Evolutionary conservation across 371 early-diverging fungal genomes (phyloP).

Genomic region (Thermomucor indicae-seudaticae): DNA sequence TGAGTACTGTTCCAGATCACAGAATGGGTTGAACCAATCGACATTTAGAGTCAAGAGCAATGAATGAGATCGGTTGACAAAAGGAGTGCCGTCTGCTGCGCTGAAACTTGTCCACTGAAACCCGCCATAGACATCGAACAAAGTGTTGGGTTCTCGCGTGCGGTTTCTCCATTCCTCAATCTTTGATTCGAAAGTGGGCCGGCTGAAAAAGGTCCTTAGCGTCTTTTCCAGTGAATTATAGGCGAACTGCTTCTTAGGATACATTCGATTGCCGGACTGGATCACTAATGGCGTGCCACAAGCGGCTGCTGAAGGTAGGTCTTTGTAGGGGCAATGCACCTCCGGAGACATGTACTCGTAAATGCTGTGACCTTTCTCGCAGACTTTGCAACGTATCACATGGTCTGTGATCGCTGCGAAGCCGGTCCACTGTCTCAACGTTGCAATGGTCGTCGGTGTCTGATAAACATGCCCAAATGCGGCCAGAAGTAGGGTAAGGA

Average conservation of each 20-base stretch:
- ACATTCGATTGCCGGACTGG: neutral
- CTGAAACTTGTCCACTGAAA: neutral
- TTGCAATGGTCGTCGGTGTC: neutral
- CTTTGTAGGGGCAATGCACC: neutral
- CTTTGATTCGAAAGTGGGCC: neutral
- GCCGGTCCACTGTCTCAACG: neutral
- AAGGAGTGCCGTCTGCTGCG: neutral
- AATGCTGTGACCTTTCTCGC: neutral
- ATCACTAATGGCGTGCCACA: neutral
- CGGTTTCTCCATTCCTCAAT: neutral
- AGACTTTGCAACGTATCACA: neutral
- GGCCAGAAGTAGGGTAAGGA: neutral
- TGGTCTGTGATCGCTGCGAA: neutral
- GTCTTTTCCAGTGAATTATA: neutral
- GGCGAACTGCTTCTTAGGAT: neutral
- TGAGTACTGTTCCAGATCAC: neutral
- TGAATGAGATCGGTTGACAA: neutral
- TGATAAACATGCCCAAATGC: neutral
- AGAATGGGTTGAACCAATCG: conserved; percentile 13
- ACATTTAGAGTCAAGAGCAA: conserved; percentile 2
- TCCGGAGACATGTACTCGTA: neutral
- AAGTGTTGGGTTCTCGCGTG: neutral
- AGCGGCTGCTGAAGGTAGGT: neutral
- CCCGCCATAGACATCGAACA: neutral
- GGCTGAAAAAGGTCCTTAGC: neutral